These are phyloP conservation scores for Vaccinium darrowii DNA, from an alignment of 148 eudicot genomes.

Conservation along the genomic window DNA sequence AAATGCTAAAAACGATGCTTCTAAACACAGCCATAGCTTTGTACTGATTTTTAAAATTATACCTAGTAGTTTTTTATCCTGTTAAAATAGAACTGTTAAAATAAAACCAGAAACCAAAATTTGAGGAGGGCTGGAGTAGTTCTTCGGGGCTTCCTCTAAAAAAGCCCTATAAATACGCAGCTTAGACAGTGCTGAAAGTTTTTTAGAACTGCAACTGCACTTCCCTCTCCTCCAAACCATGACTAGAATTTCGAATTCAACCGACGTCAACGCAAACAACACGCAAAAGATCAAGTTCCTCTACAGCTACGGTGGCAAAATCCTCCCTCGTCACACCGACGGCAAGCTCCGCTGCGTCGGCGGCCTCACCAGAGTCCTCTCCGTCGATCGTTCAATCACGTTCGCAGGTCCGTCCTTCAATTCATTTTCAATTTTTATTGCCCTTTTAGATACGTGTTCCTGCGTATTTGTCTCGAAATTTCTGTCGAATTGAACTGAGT, in stretches of 20 bases:
- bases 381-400: conserved; percentile 58
- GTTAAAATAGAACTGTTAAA: too few species aligned
- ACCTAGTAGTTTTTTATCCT: too few species aligned
- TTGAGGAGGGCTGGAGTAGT: too few species aligned
- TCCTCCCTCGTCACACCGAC: conserved; percentile 73
- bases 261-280: conserved; percentile 19
- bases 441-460: too few species aligned
- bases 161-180: neutral
- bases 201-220: neutral
- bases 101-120: too few species aligned
- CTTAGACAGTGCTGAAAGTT: neutral
- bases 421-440: neutral
- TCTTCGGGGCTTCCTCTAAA: too few species aligned
- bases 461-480: too few species aligned
- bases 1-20: too few species aligned
- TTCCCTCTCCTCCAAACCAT: conserved; percentile 17
- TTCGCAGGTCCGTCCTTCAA: conserved; percentile 49
- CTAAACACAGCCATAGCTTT: too few species aligned
- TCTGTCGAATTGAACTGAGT: too few species aligned
- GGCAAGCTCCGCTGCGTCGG: conserved; percentile 89
- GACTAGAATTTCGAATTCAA: neutral
- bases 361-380: conserved; percentile 78
- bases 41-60: too few species aligned
- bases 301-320: conserved; percentile 85
- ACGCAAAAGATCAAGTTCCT: conserved; percentile 55